A percentile compares a stretch with the other conserved stretches of the same genome.
Conservation (phyloP, 768 basidiomycete species). For the Suillus subaureus region DNA sequence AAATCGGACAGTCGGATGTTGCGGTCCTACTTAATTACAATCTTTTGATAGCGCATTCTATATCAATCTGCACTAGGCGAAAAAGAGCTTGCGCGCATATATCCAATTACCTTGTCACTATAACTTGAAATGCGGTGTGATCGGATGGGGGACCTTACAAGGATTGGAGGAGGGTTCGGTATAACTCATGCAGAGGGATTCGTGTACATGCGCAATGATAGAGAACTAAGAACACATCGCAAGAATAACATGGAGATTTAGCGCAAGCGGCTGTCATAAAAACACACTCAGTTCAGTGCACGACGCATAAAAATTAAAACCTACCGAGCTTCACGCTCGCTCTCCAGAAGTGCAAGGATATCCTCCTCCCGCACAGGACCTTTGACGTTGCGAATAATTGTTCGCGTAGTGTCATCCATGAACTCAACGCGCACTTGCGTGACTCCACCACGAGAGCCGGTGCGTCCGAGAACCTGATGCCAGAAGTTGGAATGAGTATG, state of each 20-base stretch:
- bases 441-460: conserved; percentile 98
- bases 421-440: conserved; percentile 99
- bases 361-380: conserved; percentile 96
- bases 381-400: conserved; percentile 99
- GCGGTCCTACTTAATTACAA: background rate
- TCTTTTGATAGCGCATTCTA: background rate
- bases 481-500: conserved; percentile 8
- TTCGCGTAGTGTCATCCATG: conserved; percentile 94
- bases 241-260: conserved; percentile 5
- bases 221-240: conserved; percentile 8
- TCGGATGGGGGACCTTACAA: background rate
- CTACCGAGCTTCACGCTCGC: conserved; percentile 98
- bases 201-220: conserved; percentile 11
- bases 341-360: conserved; percentile 94
- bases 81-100: background rate
- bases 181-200: conserved; percentile 10
- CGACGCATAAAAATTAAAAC: background rate
- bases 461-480: conserved; percentile 91
- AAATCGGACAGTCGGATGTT: background rate
- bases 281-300: background rate
- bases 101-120: conserved; percentile 1
- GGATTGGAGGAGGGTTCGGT: background rate
- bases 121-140: background rate
- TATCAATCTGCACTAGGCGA: conserved; percentile 4
- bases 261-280: conserved; percentile 7